Conservation (phyloP, 1,139 yeast genomes). For the Suhomyces maxii region DNA sequence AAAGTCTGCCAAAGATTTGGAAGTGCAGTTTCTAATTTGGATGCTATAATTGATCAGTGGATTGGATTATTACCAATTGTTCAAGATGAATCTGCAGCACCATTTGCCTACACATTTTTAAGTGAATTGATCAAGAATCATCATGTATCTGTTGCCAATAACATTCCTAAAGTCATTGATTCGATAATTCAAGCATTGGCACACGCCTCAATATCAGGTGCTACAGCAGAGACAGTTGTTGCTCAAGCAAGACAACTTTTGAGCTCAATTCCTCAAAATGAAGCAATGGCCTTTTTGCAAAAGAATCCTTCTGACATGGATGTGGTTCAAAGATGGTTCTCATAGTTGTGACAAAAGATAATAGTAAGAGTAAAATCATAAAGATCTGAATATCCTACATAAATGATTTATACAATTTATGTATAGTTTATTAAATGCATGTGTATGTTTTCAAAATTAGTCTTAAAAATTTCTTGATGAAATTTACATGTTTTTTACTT, state of each 20-base stretch:
- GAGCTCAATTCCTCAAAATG: constrained; percentile 53
- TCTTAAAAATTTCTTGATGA: neutral
- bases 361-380: neutral
- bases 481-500: too few species aligned
- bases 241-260: constrained; percentile 56
- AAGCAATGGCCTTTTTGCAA: constrained; percentile 64
- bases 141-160: constrained; percentile 60
- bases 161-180: constrained; percentile 68
- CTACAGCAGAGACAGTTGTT: constrained; percentile 65
- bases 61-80: constrained; percentile 76
- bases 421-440: neutral
- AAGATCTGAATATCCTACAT: too few species aligned
- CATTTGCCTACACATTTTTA: constrained; percentile 78
- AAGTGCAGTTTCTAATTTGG: constrained; percentile 57
- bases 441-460: neutral
- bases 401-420: too few species aligned
- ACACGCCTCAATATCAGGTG: constrained; percentile 67
- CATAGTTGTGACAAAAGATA: constrained; percentile 17
- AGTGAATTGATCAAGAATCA: constrained; percentile 69
- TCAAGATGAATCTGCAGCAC: constrained; percentile 87
- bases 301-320: constrained; percentile 64
- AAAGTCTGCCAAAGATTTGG: constrained; percentile 67
- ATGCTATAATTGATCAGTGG: constrained; percentile 73
- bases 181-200: constrained; percentile 75
- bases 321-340: constrained; percentile 63